Base-by-base conservation (phyloP, 1,139 yeast species). In the Debaryomycetaceae sp. region DNA sequence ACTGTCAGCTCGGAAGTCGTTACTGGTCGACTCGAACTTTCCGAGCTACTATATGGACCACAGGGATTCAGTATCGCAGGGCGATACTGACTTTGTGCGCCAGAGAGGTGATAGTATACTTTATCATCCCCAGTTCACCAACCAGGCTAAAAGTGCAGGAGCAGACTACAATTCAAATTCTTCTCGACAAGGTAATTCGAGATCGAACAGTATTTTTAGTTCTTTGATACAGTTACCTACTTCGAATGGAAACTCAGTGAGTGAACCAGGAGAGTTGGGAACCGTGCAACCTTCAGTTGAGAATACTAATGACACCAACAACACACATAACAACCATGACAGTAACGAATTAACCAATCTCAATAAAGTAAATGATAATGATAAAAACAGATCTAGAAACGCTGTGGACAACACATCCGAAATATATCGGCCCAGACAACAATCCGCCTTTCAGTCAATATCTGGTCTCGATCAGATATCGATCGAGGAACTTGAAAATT, bases 181-280 rank as follows among this genome's bases (percentile, higher is more conserved):
- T 8, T 27, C 31, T 7, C 31, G 31, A 7, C 31, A 27, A 11
- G 42, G 38, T 5, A 36, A 34, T 24, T 66, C 70, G 30, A 49
- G 78, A 23, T 69, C 77, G 33, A 72, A 72, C 47, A 68, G 75
- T 49, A 71, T 73, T 9, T 73, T 73, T 55, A 69, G 69, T 48
- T 65, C 72, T 7, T 56, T 70, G 24, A 70, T 73, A 34, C 76
- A 73, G 51, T 56, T 72, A 23, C 76, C 78, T 4, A 62, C 62
- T 1, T 64, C 75, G 3, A 53, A 55, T 24, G 58, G 63, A 13
- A 70, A 69, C 48, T 68, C 74, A 1, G 52, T 68, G n/a, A 59
- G 67, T 40, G 70, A 66, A 14, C 62, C 52, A 9, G 56, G 8
- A 22, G 55, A 11, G 35, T 44, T 20, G 40, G 27, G 6, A 43